Conservation (phyloP, 257 asterid genomes). For the Solanum peruvianum region DNA sequence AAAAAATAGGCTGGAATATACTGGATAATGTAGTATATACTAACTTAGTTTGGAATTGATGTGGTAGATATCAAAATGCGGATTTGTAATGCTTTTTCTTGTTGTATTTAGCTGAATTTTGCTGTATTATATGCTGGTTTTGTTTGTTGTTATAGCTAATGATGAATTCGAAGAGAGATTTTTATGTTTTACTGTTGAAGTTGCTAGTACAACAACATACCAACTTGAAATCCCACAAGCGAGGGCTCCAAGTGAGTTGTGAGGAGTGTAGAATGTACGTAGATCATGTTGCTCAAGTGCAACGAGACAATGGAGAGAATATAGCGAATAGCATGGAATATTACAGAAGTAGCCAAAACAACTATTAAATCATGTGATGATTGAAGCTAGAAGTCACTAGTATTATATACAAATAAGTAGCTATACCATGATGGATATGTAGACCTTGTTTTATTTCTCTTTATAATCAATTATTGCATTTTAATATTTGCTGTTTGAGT, state of each 20-base stretch:
- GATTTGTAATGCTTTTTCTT: neutral
- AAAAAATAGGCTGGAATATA: neutral
- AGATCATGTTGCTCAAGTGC: no score
- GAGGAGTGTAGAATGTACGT: no score
- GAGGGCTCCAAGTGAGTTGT: no score
- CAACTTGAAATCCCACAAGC: no score
- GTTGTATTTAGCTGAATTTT: neutral
- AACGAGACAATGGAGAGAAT: no score
- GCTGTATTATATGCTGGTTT: neutral
- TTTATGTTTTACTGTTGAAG: neutral
- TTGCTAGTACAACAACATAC: no score
- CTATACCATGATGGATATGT: no score
- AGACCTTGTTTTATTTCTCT: neutral
- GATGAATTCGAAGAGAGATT: rapidly evolving
- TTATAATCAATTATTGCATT: neutral
- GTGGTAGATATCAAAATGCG: neutral
- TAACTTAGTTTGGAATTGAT: neutral
- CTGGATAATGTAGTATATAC: neutral
- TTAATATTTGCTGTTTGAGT: neutral
- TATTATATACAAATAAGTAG: no score
- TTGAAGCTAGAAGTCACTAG: rapidly evolving
- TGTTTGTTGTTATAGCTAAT: neutral
- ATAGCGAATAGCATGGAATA: no score
- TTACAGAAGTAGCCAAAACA: no score
- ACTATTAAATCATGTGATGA: no score